These are phyloP conservation scores for Xanthoconium purpureum DNA, from an alignment of 768 basidiomycete genomes.

Conservation along the genomic window DNA sequence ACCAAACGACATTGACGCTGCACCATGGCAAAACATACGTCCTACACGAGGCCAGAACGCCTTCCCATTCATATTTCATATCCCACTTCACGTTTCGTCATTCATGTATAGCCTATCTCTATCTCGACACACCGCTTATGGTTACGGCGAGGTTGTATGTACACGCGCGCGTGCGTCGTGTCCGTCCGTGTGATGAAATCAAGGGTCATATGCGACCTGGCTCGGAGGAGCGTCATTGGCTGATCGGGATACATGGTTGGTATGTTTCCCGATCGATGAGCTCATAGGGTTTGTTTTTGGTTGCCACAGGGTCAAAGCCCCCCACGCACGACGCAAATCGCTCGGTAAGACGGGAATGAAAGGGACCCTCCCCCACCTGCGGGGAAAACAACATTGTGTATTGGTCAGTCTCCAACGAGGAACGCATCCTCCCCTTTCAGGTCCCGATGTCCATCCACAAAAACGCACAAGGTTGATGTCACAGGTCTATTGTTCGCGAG, in stretches of 20 bases:
- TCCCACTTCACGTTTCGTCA: background rate
- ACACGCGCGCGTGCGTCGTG: background rate
- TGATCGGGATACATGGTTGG: slow-evolving; percentile 7
- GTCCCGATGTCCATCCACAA: background rate
- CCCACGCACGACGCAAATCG: slow-evolving; percentile 3
- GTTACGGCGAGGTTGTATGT: background rate
- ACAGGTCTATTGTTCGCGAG: slow-evolving; percentile 3
- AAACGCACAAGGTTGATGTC: slow-evolving; percentile 9
- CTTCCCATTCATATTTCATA: no score
- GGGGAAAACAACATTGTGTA: slow-evolving; percentile 4
- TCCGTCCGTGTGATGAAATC: slow-evolving; percentile 4
- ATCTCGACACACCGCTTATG: background rate
- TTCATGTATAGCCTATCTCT: slow-evolving; percentile 6
- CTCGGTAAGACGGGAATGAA: slow-evolving; percentile 15
- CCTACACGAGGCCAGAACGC: slow-evolving; percentile 11
- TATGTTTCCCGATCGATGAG: slow-evolving; percentile 16
- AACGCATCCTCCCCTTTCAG: background rate
- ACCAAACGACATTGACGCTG: background rate
- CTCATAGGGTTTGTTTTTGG: slow-evolving; percentile 9
- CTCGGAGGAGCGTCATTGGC: background rate
- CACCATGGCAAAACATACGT: background rate
- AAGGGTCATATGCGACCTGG: background rate
- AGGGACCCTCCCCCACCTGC: background rate
- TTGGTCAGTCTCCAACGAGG: background rate
- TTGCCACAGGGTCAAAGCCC: slow-evolving; percentile 6